Base-by-base conservation (phyloP, 1,139 yeast genomes). In the Yamadazyma conglobata region DNA sequence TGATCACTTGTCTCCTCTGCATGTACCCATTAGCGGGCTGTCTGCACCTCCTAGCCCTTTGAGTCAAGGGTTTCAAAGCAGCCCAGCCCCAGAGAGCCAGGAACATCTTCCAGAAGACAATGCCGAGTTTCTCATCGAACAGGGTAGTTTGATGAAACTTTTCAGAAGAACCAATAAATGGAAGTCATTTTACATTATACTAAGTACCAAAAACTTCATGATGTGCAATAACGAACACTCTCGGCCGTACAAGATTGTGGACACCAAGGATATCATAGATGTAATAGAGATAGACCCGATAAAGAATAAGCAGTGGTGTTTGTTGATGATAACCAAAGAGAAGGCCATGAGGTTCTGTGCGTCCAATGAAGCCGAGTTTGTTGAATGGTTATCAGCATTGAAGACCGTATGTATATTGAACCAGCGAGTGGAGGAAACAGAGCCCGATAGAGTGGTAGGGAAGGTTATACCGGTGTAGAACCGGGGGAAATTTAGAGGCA, bases 201-300 rank as follows among this genome's bases (percentile, higher is more conserved):
- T 19, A 9, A 22, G 24, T 9, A 24, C 25, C 14, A 24, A 25
- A 18, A 15, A 25, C 12, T 20, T 24, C 3, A n/a, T 11, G 10
- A 10, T 21, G 14, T 21, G 12, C 9, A 15, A 6, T 8, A 21
- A 21, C 14, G 23, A 21, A 21, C 8, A 9, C 10, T 21, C 23
- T 15, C 10, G 11, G 11, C 28, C 26, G 11, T 22, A 27, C 14
- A 26, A 29, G 15, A 24, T 20, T 10, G 52, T 72, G 6, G 46
- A 51, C 4, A 46, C 69, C 5, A 42, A 47, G 5, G 64, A 67
- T 25, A 48, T 76, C n/a, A 49, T 66, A 10, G 81, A 75, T 43
- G 76, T 68, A 17, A 70, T 73, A 24, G 81, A 75, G 39, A 48
- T 73, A 25, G 79, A 74, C 34, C 69, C 77, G 2, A 33, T 70